phyloP scores from a whole-genome alignment of 2,329 filamentous ascomycete species.

The Dactylellina leptospora region DNA sequence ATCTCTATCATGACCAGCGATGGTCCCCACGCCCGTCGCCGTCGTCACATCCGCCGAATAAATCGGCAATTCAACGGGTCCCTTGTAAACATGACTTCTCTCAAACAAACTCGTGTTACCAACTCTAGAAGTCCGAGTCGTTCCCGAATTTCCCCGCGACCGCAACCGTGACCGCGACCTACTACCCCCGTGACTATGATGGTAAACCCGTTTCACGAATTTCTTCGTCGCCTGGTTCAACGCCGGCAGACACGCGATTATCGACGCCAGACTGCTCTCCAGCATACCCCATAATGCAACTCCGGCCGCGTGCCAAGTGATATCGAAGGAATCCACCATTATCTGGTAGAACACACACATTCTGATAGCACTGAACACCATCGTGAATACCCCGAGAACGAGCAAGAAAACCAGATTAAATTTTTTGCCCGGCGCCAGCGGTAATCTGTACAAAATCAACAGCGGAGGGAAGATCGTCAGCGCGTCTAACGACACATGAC shows the following conservation, averaged over 20 bases:
- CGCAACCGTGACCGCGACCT: constrained; percentile 1
- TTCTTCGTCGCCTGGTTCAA: constrained; percentile 40
- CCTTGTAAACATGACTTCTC: constrained; percentile 40
- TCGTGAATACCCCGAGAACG: constrained; percentile 33
- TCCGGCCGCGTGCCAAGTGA: constrained; percentile 38
- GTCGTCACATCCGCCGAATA: constrained; percentile 45
- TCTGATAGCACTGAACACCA: constrained; percentile 38
- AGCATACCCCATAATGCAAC: constrained; percentile 47
- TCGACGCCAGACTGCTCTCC: constrained; percentile 35
- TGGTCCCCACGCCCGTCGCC: not conserved
- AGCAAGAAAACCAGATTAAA: constrained; percentile 37
- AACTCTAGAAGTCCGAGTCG: not conserved
- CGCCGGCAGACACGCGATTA: constrained; percentile 43
- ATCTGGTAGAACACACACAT: constrained; percentile 34
- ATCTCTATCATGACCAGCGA: constrained; percentile 2
- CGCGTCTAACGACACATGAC: constrained; percentile 38
- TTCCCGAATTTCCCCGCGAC: not conserved
- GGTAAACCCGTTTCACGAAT: constrained; percentile 8
- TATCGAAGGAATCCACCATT: constrained; percentile 37
- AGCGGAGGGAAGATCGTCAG: constrained; percentile 49
- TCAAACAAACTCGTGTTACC: constrained; percentile 26
- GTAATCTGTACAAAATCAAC: constrained; percentile 20
- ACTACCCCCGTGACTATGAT: constrained; percentile 1
- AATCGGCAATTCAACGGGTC: constrained; percentile 40
- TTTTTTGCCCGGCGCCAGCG: constrained; percentile 36